Evolutionary conservation across 352 stramenopile genomes (phyloP).

Genomic region (Pythium biforme): DNA sequence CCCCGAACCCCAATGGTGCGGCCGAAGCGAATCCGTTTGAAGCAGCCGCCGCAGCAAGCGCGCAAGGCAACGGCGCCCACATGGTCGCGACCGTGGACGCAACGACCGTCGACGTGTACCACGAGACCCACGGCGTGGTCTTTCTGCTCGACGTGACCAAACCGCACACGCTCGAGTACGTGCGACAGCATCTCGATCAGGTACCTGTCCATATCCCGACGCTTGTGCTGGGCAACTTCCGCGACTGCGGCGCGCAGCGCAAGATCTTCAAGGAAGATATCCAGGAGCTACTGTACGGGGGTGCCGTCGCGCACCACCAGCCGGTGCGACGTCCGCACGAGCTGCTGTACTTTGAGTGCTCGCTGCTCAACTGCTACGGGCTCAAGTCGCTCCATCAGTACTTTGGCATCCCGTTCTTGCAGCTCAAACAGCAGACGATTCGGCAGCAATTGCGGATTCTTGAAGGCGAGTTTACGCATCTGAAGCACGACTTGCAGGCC

Average conservation of each 20-base stretch:
- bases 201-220: slow-evolving; percentile 79
- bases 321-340: slow-evolving; percentile 50
- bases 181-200: slow-evolving; percentile 60
- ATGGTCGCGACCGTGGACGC: slow-evolving; percentile 76
- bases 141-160: slow-evolving; percentile 88
- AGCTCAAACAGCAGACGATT: slow-evolving; percentile 76
- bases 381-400: slow-evolving; percentile 84
- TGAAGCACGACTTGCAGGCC: slow-evolving; percentile 72
- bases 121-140: slow-evolving; percentile 84
- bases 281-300: slow-evolving; percentile 63
- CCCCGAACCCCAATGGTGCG: not conserved
- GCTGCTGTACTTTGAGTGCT: slow-evolving; percentile 84
- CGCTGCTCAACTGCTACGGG: slow-evolving; percentile 80
- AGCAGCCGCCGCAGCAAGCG: not conserved
- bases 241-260: slow-evolving; percentile 59
- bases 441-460: slow-evolving; percentile 74
- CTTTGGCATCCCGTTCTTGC: slow-evolving; percentile 81
- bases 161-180: slow-evolving; percentile 82
- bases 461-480: slow-evolving; percentile 61
- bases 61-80: slow-evolving; percentile 41
- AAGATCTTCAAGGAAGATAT: slow-evolving; percentile 89
- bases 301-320: slow-evolving; percentile 33
- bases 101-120: slow-evolving; percentile 87
- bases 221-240: slow-evolving; percentile 81
- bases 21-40: slow-evolving; percentile 30